Base-by-base conservation (phyloP, 371 early-diverging fungal genomes). In the Gilbertella persicaria region DNA sequence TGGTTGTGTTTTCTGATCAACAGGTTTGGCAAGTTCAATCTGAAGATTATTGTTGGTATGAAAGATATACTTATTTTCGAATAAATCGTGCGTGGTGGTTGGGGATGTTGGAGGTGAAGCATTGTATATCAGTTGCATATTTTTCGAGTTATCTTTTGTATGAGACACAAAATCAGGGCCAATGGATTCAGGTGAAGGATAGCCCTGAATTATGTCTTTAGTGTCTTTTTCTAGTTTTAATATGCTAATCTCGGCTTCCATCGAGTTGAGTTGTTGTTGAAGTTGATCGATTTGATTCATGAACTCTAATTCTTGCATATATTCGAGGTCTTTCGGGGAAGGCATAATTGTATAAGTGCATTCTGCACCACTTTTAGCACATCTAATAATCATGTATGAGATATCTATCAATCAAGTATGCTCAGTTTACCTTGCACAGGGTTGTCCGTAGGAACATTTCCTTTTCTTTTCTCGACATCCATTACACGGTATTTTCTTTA, bases 301-400 rank as follows among this genome's bases (percentile, higher is more conserved):
- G 39, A 55, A 50, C 43, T 60, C 57, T 5, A 70, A 30, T 9
- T 60, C 58, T 24, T 51, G 58, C 40, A 70, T 30, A 38, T 76
- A 76, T 51, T 76, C 76, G 9, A 68, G 56, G 37, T 76, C 76
- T 37, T 56, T 44, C 0, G 76, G 76, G 25, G 76, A 70, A 9
- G 65, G 66, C 19, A 61, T 54, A 21, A 68, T 48, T 1, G 62
- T 62, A 47, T 72, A 76, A 3, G 51, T 60, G 38, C 76, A 76
- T 13, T 63, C 41, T 2, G 64, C 17, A 1, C 57, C 53, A 36
- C 59, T 53, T 21, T 67, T 66, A 5, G 29, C 21, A 29, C 76
- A 76, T 50, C 76, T 76, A 52, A 10, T n/a, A n/a, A n/a, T n/a
- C n/a, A 3, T 33, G 13, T n/a, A 37, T 13, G 17, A 19, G 20